phyloP scores from a whole-genome alignment of 495 filamentous ascomycete species.

The Letharia lupina region DNA sequence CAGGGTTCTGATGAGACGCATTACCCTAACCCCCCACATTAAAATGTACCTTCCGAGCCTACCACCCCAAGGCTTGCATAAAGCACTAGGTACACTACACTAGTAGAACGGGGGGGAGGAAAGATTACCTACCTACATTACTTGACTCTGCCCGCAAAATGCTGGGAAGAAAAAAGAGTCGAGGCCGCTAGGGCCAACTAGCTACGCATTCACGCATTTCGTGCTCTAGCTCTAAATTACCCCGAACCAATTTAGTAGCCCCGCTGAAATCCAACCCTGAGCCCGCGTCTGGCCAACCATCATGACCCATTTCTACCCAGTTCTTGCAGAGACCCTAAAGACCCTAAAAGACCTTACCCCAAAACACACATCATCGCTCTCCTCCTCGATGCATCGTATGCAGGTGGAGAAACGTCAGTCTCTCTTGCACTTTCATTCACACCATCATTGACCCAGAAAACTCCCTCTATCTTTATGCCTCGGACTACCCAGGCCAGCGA shows the following conservation, averaged over 20 bases:
- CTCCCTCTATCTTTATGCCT: conserved; percentile 5
- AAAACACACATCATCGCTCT: not conserved
- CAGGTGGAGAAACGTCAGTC: conserved; percentile 1
- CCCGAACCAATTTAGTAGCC: conserved; percentile 6
- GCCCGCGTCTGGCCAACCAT: conserved; percentile 1
- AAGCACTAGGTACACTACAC: not conserved
- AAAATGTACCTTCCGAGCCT: not conserved
- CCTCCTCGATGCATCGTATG: not conserved
- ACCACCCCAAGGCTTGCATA: not conserved
- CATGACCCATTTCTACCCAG: not conserved
- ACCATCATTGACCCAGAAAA: not conserved
- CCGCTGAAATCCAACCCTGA: not conserved
- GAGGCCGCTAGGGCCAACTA: not conserved
- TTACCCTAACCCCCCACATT: not conserved
- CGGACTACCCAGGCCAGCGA: conserved; percentile 4
- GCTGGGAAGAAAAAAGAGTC: no score
- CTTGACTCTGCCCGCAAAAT: no score
- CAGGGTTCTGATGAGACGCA: not conserved
- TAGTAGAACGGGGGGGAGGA: not conserved
- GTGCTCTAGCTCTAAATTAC: conserved; percentile 1
- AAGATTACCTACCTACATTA: not conserved
- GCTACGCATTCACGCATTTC: not conserved
- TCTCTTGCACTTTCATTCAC: not conserved
- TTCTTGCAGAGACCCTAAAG: not conserved
- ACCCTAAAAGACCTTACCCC: not conserved